Base-by-base conservation (phyloP, 768 basidiomycete species). In the Gloeopeniophorella convolvens region DNA sequence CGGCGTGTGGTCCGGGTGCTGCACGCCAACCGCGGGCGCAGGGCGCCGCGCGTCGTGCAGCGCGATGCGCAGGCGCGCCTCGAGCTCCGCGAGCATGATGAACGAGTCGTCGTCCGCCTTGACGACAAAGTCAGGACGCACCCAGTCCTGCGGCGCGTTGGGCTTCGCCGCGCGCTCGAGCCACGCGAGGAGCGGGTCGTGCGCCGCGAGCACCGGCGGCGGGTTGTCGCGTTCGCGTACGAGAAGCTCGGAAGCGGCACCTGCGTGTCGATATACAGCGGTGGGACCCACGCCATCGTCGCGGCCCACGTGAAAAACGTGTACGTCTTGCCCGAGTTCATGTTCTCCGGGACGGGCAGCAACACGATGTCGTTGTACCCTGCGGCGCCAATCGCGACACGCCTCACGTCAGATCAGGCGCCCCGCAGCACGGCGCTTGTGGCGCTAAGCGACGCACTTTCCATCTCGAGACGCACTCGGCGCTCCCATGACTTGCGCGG, bases 31-130 rank as follows among this genome's bases (percentile, higher is more conserved):
- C 5, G 24, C 36, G 1, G 37, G 34, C n/a, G 30, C 27, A n/a
- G n/a, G n/a, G n/a, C n/a, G n/a, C n/a, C 37, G 43, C 8, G 43
- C 34, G 13, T 51, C 64, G 39, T 92, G 76, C 32, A 95, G 72
- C 52, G 88, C 82, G 15, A 91, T 68, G 39, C 94, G 77, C 48
- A 98, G 70, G 24, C 90, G 79, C n/a, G 89, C 78, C 66, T 98
- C 94, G 15, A 98, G 74, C 65, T 98, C 94, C 2, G 89, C 89
- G 27, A 98, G 77, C 80, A 96, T 93, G 44, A 98, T 78, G 60
- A 98, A 95, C 7, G 90, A 81, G 65, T 98, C 94, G 61, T 98
- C 94, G 64, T 98, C 94, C 1, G 86, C 88, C 68, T 98, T 98
- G 60, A 89, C 80, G 34, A 98, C 82, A 61, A 82, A 97, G 64